Evolutionary conservation across 768 basidiomycete genomes (phyloP).

Genomic region (Xanthoconium purpureum): DNA sequence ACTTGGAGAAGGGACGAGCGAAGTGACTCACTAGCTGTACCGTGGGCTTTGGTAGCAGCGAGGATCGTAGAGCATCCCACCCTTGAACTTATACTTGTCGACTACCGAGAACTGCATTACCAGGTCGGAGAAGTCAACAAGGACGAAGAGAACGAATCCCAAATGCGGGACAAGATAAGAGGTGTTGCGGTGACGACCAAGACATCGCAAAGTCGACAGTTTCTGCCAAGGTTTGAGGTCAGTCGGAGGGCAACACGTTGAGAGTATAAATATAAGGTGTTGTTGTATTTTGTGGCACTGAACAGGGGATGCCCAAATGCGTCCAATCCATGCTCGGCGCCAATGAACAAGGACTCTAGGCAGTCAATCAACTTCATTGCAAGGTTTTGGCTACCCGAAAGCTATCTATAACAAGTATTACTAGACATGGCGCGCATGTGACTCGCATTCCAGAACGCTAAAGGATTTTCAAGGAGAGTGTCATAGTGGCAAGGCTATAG

Average conservation of each 20-base stretch:
- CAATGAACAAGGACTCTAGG: constrained; percentile 2
- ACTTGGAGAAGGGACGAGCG: background rate
- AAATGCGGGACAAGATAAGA: constrained; percentile 23
- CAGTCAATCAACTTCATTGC: background rate
- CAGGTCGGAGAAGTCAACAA: constrained; percentile 1
- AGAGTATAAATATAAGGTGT: constrained; percentile 18
- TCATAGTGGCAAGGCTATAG: background rate
- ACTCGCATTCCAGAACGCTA: background rate
- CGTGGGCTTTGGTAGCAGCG: constrained; percentile 24
- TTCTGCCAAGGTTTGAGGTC: background rate
- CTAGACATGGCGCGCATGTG: background rate
- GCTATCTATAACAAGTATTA: background rate
- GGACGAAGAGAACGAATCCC: constrained; percentile 15
- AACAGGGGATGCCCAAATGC: background rate
- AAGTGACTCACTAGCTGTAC: constrained; percentile 27
- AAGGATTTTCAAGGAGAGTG: background rate
- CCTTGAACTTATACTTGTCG: constrained; percentile 26
- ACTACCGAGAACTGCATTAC: constrained; percentile 4
- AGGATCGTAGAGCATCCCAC: constrained; percentile 3
- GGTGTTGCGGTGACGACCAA: constrained; percentile 24
- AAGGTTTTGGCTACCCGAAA: background rate
- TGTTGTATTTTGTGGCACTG: constrained; percentile 19
- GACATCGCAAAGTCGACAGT: background rate
- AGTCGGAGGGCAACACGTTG: constrained; percentile 1
- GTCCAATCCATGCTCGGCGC: background rate